Conservation (phyloP, 2,329 filamentous ascomycete genomes). For the Ophiostoma sp. region DNA sequence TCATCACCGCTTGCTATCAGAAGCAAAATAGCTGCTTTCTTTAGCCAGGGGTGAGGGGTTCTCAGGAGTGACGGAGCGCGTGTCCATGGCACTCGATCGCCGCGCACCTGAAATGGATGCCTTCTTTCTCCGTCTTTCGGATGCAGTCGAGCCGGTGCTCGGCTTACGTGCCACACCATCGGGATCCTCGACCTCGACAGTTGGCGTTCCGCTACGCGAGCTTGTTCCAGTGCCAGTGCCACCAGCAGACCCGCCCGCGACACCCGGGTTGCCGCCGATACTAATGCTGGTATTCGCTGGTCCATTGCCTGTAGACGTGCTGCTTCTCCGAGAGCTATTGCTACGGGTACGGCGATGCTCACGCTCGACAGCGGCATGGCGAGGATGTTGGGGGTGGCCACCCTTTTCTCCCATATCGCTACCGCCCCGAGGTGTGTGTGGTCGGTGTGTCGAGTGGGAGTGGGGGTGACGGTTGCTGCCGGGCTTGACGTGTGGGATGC, state of each 20-base stretch:
- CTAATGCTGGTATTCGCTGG: neutral
- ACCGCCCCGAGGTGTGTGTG: conserved; percentile 22
- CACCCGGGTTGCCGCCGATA: conserved; percentile 34
- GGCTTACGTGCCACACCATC: conserved; percentile 36
- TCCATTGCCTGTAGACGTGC: conserved; percentile 38
- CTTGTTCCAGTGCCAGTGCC: conserved; percentile 22
- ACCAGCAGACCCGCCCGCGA: conserved; percentile 32
- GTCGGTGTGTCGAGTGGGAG: neutral
- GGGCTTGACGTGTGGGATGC: conserved; percentile 10
- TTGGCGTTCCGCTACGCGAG: conserved; percentile 31
- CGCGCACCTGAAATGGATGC: conserved; percentile 24
- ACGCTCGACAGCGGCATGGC: conserved; percentile 40
- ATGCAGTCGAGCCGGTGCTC: conserved; percentile 44
- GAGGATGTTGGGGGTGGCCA: conserved; percentile 39
- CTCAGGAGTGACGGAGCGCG: conserved; percentile 51
- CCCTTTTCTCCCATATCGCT: conserved; percentile 20
- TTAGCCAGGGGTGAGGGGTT: conserved; percentile 48
- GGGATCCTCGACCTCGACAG: conserved; percentile 41
- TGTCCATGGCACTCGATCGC: conserved; percentile 41
- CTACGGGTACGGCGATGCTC: conserved; percentile 48
- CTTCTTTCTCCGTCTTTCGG: conserved; percentile 51
- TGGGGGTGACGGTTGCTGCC: neutral
- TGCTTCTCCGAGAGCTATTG: conserved; percentile 48
- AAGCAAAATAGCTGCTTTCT: conserved; percentile 38
- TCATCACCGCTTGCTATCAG: conserved; percentile 3